Conservation (phyloP, 2,329 filamentous ascomycete genomes). For the Salinomyces thailandicus region DNA sequence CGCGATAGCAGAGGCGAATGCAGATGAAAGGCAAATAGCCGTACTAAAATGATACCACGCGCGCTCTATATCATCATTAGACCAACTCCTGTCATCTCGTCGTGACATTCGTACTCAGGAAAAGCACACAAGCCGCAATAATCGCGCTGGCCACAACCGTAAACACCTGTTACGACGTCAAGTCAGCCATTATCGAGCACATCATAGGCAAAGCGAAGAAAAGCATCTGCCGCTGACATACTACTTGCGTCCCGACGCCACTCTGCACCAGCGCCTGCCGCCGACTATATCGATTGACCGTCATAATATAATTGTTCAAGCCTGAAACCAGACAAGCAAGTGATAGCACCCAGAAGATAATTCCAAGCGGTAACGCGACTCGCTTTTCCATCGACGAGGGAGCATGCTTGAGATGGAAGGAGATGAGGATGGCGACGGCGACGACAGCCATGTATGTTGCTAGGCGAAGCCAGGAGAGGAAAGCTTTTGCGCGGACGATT, state of each 20-base stretch:
- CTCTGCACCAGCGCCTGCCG: slow-evolving; percentile 78
- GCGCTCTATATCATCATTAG: background rate
- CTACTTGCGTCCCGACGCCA: slow-evolving; percentile 83
- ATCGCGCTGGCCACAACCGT: slow-evolving; percentile 52
- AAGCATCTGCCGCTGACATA: no score
- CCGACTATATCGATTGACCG: slow-evolving; percentile 69
- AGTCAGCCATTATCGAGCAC: background rate
- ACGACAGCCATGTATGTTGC: slow-evolving; percentile 87
- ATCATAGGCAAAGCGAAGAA: background rate
- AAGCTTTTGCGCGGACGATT: slow-evolving; percentile 41
- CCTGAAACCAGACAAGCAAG: slow-evolving; percentile 67
- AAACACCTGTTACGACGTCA: slow-evolving; percentile 42
- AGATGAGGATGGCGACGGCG: slow-evolving; percentile 78
- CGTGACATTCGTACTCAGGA: slow-evolving; percentile 39
- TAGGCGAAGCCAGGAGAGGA: slow-evolving; percentile 83
- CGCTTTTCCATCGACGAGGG: slow-evolving; percentile 61
- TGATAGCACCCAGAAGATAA: slow-evolving; percentile 77
- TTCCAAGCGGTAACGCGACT: slow-evolving; percentile 72
- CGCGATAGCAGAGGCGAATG: no score
- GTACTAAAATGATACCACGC: no score
- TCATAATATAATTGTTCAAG: slow-evolving; percentile 76
- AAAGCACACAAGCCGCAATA: slow-evolving; percentile 53
- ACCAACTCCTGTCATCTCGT: background rate
- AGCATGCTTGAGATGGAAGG: slow-evolving; percentile 74
- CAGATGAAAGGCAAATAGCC: no score